A percentile compares a stretch with the other conserved stretches of the same genome.
These are phyloP conservation scores for Salvia rosmarinus DNA, from an alignment of 257 asterid genomes.

Conservation along the genomic window DNA sequence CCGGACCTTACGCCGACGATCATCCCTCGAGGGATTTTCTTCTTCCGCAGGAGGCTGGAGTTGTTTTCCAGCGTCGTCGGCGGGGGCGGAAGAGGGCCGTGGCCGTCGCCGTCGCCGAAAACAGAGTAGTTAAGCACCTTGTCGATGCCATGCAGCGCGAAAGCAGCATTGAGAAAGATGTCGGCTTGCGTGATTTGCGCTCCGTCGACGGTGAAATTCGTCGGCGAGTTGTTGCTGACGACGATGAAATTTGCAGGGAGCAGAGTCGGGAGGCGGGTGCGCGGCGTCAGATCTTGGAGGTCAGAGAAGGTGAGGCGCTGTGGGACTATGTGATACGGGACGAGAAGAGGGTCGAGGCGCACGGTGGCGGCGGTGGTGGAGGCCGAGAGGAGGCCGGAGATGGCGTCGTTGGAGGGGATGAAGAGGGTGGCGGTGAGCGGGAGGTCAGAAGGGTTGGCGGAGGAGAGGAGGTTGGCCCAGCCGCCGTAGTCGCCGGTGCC, in stretches of 20 bases:
- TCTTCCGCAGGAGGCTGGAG: background rate
- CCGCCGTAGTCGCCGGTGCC: slow-evolving; percentile 64
- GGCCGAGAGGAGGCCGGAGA: slow-evolving; percentile 44
- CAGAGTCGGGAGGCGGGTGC: slow-evolving; percentile 66
- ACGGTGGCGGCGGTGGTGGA: slow-evolving; percentile 1
- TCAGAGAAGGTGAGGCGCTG: slow-evolving; percentile 70
- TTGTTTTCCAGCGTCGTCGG: slow-evolving; percentile 14
- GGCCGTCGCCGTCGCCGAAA: slow-evolving; percentile 32
- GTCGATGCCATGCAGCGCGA: slow-evolving; percentile 62
- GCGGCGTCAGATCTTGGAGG: slow-evolving; percentile 33
- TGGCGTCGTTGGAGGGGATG: slow-evolving; percentile 61
- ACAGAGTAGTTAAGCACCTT: slow-evolving; percentile 55
- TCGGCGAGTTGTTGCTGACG: slow-evolving; percentile 52
- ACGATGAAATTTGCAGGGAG: slow-evolving; percentile 53
- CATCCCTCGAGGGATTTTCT: background rate
- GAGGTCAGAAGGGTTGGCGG: slow-evolving; percentile 49
- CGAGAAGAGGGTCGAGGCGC: slow-evolving; percentile 49
- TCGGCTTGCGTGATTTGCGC: slow-evolving; percentile 54
- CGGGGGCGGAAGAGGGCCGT: slow-evolving; percentile 18
- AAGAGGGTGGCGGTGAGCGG: slow-evolving; percentile 70
- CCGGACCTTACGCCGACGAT: slow-evolving; percentile 22
- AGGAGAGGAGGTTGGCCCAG: slow-evolving; percentile 59
- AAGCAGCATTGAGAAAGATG: slow-evolving; percentile 42
- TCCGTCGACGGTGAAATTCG: slow-evolving; percentile 56
- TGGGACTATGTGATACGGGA: slow-evolving; percentile 69